These are phyloP conservation scores for Cynanchum wilfordii DNA, from an alignment of 257 asterid genomes.

Conservation along the genomic window DNA sequence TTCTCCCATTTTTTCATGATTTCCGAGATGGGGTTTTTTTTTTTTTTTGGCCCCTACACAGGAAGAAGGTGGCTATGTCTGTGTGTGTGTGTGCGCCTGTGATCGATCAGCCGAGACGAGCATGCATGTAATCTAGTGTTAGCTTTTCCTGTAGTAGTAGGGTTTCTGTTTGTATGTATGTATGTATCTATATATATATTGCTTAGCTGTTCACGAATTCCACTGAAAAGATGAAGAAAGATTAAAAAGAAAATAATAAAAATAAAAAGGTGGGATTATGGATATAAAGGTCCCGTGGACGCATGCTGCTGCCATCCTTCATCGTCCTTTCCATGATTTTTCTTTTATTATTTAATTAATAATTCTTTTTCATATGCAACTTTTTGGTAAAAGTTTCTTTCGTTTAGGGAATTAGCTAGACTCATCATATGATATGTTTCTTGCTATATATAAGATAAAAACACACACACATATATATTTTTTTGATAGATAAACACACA, in stretches of 20 bases:
- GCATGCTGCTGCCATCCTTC: conserved; percentile 9
- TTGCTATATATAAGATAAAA: conserved; percentile 4
- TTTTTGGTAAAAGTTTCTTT: conserved; percentile 10
- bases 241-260: no score
- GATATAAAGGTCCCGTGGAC: not conserved
- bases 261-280: not conserved
- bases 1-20: not conserved
- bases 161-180: not conserved
- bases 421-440: not conserved
- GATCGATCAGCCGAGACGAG: not conserved
- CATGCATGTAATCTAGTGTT: not conserved
- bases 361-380: not conserved
- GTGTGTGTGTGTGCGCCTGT: no score
- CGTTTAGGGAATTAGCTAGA: not conserved
- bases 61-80: no score
- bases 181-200: no score
- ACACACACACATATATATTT: not conserved
- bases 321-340: not conserved
- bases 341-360: not conserved
- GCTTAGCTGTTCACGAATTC: not conserved
- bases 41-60: no score
- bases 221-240: not conserved
- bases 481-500: no score
- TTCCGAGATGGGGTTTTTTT: not conserved
- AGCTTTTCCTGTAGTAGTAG: not conserved